A percentile compares a stretch with the other conserved stretches of the same genome.
phyloP scores from a whole-genome alignment of 148 eudicot genomes.

The Rhododendron ovatum region DNA sequence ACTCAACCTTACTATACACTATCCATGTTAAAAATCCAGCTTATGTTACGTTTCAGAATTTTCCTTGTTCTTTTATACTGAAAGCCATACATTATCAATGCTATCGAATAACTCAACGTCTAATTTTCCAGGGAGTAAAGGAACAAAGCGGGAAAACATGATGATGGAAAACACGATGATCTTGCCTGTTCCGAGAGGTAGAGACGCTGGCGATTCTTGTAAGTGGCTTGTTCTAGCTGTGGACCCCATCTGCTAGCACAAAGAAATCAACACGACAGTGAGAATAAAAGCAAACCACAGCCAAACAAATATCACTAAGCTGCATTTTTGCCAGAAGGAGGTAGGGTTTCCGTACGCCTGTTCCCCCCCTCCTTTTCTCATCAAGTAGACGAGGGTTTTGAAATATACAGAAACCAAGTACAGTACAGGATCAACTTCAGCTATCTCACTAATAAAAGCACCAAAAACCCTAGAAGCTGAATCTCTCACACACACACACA shows the following conservation, averaged over 20 bases:
- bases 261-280: slow-evolving; percentile 19
- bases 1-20: not conserved
- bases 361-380: slow-evolving; percentile 7
- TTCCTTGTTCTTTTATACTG: not conserved
- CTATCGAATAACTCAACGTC: not conserved
- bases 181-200: slow-evolving; percentile 88
- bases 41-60: not conserved
- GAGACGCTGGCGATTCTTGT: slow-evolving; percentile 78
- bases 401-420: not conserved
- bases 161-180: slow-evolving; percentile 1
- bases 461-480: slow-evolving; percentile 24
- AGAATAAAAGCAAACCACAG: not conserved
- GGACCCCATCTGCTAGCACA: slow-evolving; percentile 82
- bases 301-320: not conserved
- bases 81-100: not conserved
- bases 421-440: not conserved
- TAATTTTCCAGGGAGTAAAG: not conserved
- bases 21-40: not conserved
- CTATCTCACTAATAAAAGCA: not conserved
- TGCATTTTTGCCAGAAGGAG: not conserved
- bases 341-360: not conserved
- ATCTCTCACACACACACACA: not conserved
- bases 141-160: not conserved
- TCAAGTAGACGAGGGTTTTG: slow-evolving; percentile 2
- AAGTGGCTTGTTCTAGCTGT: slow-evolving; percentile 59